These are phyloP conservation scores for Brassica incana DNA, from an alignment of 345 rosid genomes.

Conservation along the genomic window DNA sequence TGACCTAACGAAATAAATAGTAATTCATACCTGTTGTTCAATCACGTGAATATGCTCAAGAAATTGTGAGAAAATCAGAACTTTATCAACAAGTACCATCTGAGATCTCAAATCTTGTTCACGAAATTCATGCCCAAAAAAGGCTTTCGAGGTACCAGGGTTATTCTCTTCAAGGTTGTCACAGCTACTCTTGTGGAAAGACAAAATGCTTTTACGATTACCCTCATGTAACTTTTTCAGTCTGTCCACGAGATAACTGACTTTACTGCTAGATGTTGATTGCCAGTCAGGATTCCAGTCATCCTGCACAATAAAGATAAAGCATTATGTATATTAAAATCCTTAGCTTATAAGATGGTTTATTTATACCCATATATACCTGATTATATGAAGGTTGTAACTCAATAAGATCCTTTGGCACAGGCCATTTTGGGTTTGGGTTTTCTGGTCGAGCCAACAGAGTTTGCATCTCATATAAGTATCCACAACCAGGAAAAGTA, in stretches of 20 bases:
- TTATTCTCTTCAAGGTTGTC: constrained; percentile 36
- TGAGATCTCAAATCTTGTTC: constrained; percentile 37
- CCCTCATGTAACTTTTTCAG: constrained; percentile 64
- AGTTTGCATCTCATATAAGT: constrained; percentile 82
- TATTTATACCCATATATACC: constrained; percentile 43
- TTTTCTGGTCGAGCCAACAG: constrained; percentile 83
- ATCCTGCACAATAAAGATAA: constrained; percentile 57
- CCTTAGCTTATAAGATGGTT: constrained; percentile 8
- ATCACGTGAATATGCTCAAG: constrained; percentile 91
- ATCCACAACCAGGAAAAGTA: constrained; percentile 69
- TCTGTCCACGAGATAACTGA: constrained; percentile 72
- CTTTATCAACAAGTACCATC: constrained; percentile 57
- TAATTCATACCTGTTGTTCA: constrained; percentile 72
- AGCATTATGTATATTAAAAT: constrained; percentile 14
- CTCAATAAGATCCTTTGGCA: constrained; percentile 96
- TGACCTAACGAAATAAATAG: neutral
- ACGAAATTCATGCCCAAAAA: constrained; percentile 26
- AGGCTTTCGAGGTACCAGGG: constrained; percentile 27
- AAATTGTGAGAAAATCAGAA: constrained; percentile 89
- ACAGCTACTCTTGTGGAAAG: constrained; percentile 29
- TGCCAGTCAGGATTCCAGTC: constrained; percentile 99
- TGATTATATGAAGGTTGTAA: constrained; percentile 94
- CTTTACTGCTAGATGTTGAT: constrained; percentile 94
- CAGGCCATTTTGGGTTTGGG: constrained; percentile 97
- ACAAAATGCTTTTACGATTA: constrained; percentile 34